These are phyloP conservation scores for Bromus sterilis DNA, from an alignment of 176 grass and related monocot species.

Conservation along the genomic window DNA sequence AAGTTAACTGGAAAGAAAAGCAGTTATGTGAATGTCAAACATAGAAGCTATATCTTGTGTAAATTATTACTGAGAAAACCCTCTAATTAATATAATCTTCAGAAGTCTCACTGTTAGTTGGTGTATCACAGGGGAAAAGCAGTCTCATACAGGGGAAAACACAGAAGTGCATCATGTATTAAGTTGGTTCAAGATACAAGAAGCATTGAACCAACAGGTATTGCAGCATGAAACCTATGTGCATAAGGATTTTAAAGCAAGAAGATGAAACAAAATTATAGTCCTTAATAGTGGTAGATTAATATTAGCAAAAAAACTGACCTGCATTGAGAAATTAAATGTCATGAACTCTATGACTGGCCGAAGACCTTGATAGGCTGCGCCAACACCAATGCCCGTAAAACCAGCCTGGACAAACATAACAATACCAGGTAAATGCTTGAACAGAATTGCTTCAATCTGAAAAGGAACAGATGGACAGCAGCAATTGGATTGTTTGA, in stretches of 20 bases:
- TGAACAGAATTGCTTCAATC: not conserved
- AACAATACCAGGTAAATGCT: slow-evolving; percentile 9
- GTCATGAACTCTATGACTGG: slow-evolving; percentile 94
- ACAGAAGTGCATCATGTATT: not conserved
- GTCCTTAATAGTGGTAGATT: not conserved
- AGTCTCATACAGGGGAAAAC: not conserved
- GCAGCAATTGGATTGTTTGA: not conserved
- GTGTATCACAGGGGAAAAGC: too few species aligned
- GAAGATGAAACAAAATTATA: not conserved
- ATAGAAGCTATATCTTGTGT: not conserved
- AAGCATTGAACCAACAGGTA: not conserved
- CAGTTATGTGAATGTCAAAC: not conserved
- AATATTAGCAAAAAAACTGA: slow-evolving; percentile 12
- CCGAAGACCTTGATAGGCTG: slow-evolving; percentile 90
- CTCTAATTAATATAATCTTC: not conserved
- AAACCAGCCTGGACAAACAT: slow-evolving; percentile 75
- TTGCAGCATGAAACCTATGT: not conserved
- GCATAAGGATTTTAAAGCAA: not conserved
- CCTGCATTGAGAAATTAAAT: slow-evolving; percentile 99
- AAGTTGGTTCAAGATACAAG: not conserved
- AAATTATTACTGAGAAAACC: not conserved
- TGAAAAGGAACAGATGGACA: not conserved
- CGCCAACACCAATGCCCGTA: slow-evolving; percentile 90
- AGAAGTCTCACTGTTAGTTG: not conserved
- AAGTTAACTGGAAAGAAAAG: not conserved